Evolutionary conservation across 345 rosid species (phyloP).

Genomic region (Citrus hindsii): DNA sequence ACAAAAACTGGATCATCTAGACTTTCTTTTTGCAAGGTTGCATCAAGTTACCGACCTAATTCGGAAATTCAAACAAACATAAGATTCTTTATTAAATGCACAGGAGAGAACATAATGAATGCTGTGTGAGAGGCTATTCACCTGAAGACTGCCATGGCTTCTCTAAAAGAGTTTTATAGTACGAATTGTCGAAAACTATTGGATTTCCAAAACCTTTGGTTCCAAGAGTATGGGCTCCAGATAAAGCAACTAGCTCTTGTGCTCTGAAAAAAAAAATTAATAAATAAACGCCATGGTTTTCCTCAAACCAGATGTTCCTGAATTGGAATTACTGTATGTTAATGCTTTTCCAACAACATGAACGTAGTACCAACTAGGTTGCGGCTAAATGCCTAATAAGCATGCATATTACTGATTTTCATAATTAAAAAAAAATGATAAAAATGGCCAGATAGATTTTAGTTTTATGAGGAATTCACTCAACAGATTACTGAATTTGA

Average conservation of each 20-base stretch:
- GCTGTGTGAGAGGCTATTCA: constrained; percentile 21
- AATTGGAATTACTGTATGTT: not conserved
- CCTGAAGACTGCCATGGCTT: constrained; percentile 87
- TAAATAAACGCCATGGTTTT: not conserved
- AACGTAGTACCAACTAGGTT: not conserved
- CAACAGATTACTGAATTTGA: not conserved
- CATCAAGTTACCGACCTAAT: not conserved
- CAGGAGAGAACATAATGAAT: not conserved
- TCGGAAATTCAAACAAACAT: not conserved
- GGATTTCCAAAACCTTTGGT: constrained; percentile 90
- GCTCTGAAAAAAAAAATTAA: constrained; percentile 35
- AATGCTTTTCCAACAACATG: not conserved
- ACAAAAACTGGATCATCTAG: not conserved
- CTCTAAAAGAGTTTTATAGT: constrained; percentile 76
- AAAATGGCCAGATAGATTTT: not conserved
- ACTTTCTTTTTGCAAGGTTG: not conserved
- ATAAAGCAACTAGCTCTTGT: constrained; percentile 75
- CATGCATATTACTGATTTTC: not conserved
- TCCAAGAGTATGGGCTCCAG: constrained; percentile 92
- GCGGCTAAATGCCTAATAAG: not conserved
- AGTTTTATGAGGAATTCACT: not conserved
- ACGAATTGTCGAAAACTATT: constrained; percentile 64
- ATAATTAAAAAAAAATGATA: not conserved
- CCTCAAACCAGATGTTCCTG: not conserved
- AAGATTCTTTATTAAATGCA: not conserved